Evolutionary conservation across 176 grass and related monocot genomes (phyloP).

Genomic region (Avena sativa): DNA sequence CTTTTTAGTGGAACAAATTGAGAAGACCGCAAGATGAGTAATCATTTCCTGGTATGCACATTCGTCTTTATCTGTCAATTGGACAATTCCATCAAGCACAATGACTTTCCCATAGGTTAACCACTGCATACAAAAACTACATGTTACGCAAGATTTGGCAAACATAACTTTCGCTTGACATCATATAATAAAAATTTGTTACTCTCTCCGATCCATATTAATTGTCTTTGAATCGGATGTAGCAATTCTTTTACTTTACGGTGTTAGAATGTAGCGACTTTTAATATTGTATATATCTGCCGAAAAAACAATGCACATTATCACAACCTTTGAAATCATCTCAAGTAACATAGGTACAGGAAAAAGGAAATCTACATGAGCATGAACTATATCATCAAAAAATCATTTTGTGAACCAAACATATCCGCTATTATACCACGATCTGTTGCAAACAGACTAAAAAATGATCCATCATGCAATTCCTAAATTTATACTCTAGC

Average conservation of each 20-base stretch:
- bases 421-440: no score
- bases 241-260: no score
- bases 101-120: conserved; percentile 90
- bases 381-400: background rate
- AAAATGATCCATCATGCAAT: no score
- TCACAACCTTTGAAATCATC: background rate
- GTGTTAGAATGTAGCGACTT: no score
- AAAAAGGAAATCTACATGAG: background rate
- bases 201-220: no score
- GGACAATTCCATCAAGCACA: conserved; percentile 97
- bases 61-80: conserved; percentile 98
- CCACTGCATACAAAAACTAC: conserved; percentile 65
- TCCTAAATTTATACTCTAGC: no score
- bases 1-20: conserved; percentile 89
- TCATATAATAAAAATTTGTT: no score
- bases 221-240: no score
- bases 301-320: background rate
- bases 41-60: conserved; percentile 99
- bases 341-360: background rate
- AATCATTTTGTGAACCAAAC: background rate
- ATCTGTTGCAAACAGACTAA: no score
- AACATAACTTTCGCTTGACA: background rate
- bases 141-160: conserved; percentile 20
- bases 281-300: background rate
- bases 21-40: conserved; percentile 88